Base-by-base conservation (phyloP, 306 rosid species). In the Argentina anserina region DNA sequence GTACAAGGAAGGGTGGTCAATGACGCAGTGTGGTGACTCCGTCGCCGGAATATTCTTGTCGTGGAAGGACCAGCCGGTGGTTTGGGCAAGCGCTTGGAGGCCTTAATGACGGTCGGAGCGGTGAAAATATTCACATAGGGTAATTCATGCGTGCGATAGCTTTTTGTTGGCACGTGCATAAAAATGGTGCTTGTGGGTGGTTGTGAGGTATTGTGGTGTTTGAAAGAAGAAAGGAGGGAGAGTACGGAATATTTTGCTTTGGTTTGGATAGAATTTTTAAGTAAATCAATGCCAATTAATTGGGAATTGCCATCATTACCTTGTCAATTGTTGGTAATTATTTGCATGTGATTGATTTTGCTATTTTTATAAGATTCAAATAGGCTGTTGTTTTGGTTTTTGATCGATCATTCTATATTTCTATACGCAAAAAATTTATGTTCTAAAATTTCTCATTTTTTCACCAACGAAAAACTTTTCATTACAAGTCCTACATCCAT, bases 31-130 rank as follows among this genome's bases (percentile, higher is more conserved):
- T 67, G 69, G 70, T 7, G 83, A 69, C 36, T 87, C 86, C 11
- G 71, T 58, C 37, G 85, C 87, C 83, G 98, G 98, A 81, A 89
- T 94, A 79, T 88, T 89, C 87, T 79, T 94, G 70, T 67, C 89
- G 69, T 91, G 98, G 97, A 94, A 86, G 85, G 92, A 88, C 1
- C 89, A 85, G 72, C 83, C 94, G 82, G 97, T 91, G 88, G 98
- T 91, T 73, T 94, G 98, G 98, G 92, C 92, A 74, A 87, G 97
- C 81, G 96, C 96, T 77, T 94, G 98, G 98, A 75, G 87, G 79
- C 87, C 92, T 67, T 87, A 87, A 88, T 70, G 71, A 40, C 36
- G 42, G 67, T 62, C 9, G 5, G 47, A 11, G n/a, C n/a, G n/a
- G 15, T 14, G 50, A 68, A 18, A 29, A n/a, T 20, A 23, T 39